Percentiles rank a stretch among this genome's conserved stretches.
These are phyloP conservation scores for Penicillium goetzii DNA, from an alignment of 495 filamentous ascomycete species.

Conservation along the genomic window DNA sequence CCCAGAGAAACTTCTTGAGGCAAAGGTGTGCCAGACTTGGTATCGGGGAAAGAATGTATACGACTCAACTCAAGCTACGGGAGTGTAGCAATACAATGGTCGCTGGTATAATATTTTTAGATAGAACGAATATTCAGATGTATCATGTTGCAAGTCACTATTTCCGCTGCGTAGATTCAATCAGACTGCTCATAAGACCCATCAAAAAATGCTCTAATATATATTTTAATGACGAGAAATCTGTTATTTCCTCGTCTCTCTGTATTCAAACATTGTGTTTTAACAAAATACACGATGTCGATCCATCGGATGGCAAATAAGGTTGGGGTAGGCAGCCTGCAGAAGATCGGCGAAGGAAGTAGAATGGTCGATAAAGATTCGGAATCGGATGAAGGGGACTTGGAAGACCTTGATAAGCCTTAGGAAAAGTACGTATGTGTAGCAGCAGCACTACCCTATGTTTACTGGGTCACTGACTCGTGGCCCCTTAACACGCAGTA, in stretches of 20 bases:
- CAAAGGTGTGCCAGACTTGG: conserved; percentile 60
- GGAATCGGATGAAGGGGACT: background rate
- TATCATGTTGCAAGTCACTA: background rate
- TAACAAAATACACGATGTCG: too few relatives aligned
- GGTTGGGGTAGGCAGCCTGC: conserved; percentile 6
- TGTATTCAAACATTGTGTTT: too few relatives aligned
- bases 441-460: too few relatives aligned
- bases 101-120: background rate
- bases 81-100: background rate
- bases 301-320: background rate
- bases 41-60: conserved; percentile 49
- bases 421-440: too few relatives aligned
- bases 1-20: conserved; percentile 53
- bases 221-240: background rate
- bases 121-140: background rate
- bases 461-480: too few relatives aligned
- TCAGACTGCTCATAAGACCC: background rate
- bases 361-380: background rate
- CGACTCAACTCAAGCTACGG: conserved; percentile 8
- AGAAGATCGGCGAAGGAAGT: background rate
- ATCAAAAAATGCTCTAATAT: background rate
- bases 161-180: background rate
- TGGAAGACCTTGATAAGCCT: background rate
- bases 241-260: too few relatives aligned
- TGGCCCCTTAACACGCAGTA: too few relatives aligned